Conservation (phyloP, 768 basidiomycete genomes). For the Hypholoma fasciculare region DNA sequence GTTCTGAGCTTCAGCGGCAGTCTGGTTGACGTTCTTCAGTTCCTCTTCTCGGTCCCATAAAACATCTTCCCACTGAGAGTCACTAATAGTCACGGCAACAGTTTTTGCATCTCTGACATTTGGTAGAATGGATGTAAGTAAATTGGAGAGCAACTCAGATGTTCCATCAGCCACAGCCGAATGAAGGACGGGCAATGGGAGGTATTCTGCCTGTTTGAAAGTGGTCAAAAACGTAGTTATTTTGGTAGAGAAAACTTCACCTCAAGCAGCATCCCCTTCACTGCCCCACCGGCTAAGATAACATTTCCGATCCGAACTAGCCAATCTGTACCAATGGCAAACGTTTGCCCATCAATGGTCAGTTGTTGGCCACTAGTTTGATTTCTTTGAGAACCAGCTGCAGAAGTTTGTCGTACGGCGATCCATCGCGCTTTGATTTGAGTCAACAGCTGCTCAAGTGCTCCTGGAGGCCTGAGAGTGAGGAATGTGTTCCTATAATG, state of each 20-base stretch:
- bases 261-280: slow-evolving; percentile 86
- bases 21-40: slow-evolving; percentile 29
- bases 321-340: slow-evolving; percentile 80
- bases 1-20: slow-evolving; percentile 12
- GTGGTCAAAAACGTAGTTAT: not conserved
- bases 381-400: slow-evolving; percentile 12
- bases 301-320: slow-evolving; percentile 80
- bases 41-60: slow-evolving; percentile 75
- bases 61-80: slow-evolving; percentile 80
- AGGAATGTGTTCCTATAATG: slow-evolving; percentile 80
- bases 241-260: slow-evolving; percentile 32
- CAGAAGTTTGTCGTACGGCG: slow-evolving; percentile 53
- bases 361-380: slow-evolving; percentile 60
- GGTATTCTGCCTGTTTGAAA: slow-evolving; percentile 71
- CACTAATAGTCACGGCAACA: slow-evolving; percentile 76
- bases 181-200: slow-evolving; percentile 70
- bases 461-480: slow-evolving; percentile 71
- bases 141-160: slow-evolving; percentile 72
- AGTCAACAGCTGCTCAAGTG: slow-evolving; percentile 70
- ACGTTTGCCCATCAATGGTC: slow-evolving; percentile 73
- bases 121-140: slow-evolving; percentile 74
- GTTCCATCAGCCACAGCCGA: slow-evolving; percentile 66
- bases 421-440: slow-evolving; percentile 80
- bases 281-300: slow-evolving; percentile 67
- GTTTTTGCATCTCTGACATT: slow-evolving; percentile 72